Evolutionary conservation across 2,329 filamentous ascomycete genomes (phyloP).

Genomic region (Pseudogymnoascus sp.): DNA sequence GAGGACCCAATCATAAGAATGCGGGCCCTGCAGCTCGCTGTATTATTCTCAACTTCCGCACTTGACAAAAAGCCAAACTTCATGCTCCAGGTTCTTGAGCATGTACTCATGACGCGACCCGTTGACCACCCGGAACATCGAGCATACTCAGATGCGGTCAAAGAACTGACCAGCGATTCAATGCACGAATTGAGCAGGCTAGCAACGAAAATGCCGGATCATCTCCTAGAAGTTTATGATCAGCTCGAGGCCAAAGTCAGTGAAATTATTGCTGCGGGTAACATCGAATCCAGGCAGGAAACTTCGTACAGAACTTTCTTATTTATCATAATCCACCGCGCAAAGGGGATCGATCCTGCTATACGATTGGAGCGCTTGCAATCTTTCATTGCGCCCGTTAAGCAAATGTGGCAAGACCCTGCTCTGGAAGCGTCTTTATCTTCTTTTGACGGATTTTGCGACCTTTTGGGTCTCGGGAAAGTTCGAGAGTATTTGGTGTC

Average conservation of each 20-base stretch:
- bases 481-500: conserved; percentile 71
- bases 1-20: conserved; percentile 81
- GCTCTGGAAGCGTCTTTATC: conserved; percentile 60
- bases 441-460: conserved; percentile 71
- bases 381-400: conserved; percentile 75
- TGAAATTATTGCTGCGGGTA: conserved; percentile 65
- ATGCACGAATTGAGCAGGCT: conserved; percentile 83
- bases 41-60: conserved; percentile 75
- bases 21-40: conserved; percentile 70
- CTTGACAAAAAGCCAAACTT: conserved; percentile 70
- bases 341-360: conserved; percentile 63
- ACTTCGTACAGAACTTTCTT: conserved; percentile 84
- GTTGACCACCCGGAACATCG: conserved; percentile 60
- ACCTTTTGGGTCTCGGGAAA: conserved; percentile 68
- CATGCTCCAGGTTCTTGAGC: conserved; percentile 82
- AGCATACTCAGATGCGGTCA: conserved; percentile 78
- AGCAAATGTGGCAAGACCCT: conserved; percentile 68
- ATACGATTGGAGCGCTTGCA: conserved; percentile 63
- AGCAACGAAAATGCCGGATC: conserved; percentile 83
- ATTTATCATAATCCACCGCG: conserved; percentile 90
- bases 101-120: conserved; percentile 80
- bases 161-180: conserved; percentile 76
- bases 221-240: conserved; percentile 82
- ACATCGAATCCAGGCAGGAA: conserved; percentile 71
- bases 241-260: conserved; percentile 76